Evolutionary conservation across 2,329 filamentous ascomycete genomes (phyloP).

Genomic region (Hirsutella thompsonii): DNA sequence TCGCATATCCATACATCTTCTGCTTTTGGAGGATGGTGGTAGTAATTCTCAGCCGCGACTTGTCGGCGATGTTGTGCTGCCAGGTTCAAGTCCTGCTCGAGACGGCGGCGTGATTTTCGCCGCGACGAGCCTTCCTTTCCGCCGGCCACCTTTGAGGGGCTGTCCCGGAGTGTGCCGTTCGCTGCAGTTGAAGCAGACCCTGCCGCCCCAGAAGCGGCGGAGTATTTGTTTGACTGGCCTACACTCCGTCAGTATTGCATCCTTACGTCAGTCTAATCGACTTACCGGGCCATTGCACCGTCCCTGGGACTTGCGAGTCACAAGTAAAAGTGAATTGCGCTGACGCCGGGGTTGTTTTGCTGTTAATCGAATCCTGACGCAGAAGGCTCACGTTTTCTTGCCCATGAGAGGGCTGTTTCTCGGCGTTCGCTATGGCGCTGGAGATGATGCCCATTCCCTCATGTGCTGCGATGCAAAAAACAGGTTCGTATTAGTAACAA

Average conservation of each 20-base stretch:
- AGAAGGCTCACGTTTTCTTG: slow-evolving; percentile 72
- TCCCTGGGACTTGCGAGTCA: slow-evolving; percentile 74
- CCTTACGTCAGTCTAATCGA: neutral
- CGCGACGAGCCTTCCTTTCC: slow-evolving; percentile 15
- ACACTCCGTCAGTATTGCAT: slow-evolving; percentile 1
- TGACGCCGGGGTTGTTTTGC: slow-evolving; percentile 54
- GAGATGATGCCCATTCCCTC: slow-evolving; percentile 72
- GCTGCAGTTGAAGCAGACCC: slow-evolving; percentile 6
- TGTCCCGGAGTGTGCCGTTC: slow-evolving; percentile 18
- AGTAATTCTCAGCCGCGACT: slow-evolving; percentile 65
- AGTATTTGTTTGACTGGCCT: slow-evolving; percentile 13
- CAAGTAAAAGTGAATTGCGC: slow-evolving; percentile 96
- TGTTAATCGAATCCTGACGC: slow-evolving; percentile 48
- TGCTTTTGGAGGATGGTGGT: slow-evolving; percentile 52
- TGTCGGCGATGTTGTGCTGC: slow-evolving; percentile 69
- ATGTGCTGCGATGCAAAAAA: slow-evolving; percentile 2
- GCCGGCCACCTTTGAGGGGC: slow-evolving; percentile 19
- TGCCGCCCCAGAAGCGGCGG: slow-evolving; percentile 7
- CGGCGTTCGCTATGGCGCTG: slow-evolving; percentile 79
- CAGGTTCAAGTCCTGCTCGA: slow-evolving; percentile 57
- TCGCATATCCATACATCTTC: slow-evolving; percentile 92
- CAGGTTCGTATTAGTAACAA: neutral
- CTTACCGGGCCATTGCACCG: slow-evolving; percentile 60
- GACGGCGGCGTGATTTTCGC: slow-evolving; percentile 50
- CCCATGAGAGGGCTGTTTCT: slow-evolving; percentile 51